Percentiles rank a stretch among this genome's conserved stretches.
Evolutionary conservation across 2,329 filamentous ascomycete genomes (phyloP).

Genomic region (Cladosporium sp.): DNA sequence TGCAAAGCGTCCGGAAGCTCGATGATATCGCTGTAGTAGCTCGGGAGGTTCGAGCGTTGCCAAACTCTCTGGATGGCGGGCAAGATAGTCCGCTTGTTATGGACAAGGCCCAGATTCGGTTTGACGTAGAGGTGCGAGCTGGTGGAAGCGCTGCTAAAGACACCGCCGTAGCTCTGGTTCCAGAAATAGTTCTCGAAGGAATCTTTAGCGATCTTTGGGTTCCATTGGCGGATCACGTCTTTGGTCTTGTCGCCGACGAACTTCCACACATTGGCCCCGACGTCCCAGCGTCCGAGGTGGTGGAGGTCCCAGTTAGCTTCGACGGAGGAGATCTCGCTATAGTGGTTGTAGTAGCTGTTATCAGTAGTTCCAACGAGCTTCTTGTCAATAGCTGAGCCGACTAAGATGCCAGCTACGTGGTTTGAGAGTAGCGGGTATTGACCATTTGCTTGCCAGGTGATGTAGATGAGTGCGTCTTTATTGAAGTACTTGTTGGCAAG

Average conservation of each 20-base stretch:
- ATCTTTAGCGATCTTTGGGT: constrained; percentile 18
- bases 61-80: not conserved
- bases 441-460: constrained; percentile 72
- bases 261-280: constrained; percentile 38
- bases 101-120: not conserved
- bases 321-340: constrained; percentile 34
- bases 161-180: constrained; percentile 3
- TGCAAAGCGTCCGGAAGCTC: not conserved
- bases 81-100: not conserved
- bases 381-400: constrained; percentile 65
- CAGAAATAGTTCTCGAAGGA: not conserved
- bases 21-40: constrained; percentile 1
- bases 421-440: constrained; percentile 59
- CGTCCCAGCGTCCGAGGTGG: constrained; percentile 38
- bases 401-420: constrained; percentile 60
- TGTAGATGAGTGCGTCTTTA: constrained; percentile 65
- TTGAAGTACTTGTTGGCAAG: constrained; percentile 64
- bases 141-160: constrained; percentile 4
- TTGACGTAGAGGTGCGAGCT: constrained; percentile 1
- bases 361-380: constrained; percentile 60
- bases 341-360: constrained; percentile 46
- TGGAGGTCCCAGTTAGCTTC: constrained; percentile 37
- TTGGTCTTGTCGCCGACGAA: constrained; percentile 26
- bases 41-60: not conserved
- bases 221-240: constrained; percentile 20